phyloP scores from a whole-genome alignment of 192 early-diverging fungal genomes.

The Linnemannia zychae region DNA sequence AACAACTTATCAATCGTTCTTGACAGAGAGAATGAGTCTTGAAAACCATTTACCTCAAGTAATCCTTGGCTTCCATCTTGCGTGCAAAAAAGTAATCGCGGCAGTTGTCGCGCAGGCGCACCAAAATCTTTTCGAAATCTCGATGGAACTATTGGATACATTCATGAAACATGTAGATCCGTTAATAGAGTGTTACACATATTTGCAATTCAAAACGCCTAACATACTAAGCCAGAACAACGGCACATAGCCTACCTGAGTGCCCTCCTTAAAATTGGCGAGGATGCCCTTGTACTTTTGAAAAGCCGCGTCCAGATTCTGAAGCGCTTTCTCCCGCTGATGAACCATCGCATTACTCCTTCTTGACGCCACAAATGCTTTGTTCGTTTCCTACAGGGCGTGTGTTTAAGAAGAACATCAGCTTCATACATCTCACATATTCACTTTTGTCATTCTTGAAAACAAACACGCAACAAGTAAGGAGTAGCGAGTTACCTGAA shows the following conservation, averaged over 20 bases:
- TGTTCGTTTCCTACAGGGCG: constrained; percentile 67
- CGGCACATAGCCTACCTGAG: constrained; percentile 63
- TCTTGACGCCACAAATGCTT: constrained; percentile 74
- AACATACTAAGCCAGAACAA: not conserved
- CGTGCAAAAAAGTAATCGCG: constrained; percentile 79
- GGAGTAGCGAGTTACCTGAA: constrained; percentile 38
- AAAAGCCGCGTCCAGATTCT: constrained; percentile 82
- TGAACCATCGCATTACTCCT: constrained; percentile 69
- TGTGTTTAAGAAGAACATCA: too few relatives aligned
- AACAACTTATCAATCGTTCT: not conserved
- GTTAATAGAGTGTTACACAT: not conserved
- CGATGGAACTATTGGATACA: constrained; percentile 29
- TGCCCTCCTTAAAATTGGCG: constrained; percentile 82
- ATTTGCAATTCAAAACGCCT: not conserved
- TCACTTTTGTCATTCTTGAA: not conserved
- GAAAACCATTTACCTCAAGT: constrained; percentile 49
- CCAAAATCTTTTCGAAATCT: constrained; percentile 75
- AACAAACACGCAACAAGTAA: not conserved
- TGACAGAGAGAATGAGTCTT: not conserved
- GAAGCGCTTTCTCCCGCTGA: constrained; percentile 81
- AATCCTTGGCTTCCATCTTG: constrained; percentile 74
- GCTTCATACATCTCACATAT: not conserved
- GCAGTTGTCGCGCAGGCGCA: constrained; percentile 71
- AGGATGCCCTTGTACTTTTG: constrained; percentile 81
- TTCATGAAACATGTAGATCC: not conserved